These are phyloP conservation scores for Tephrocybe rancida DNA, from an alignment of 768 basidiomycete genomes.

Conservation along the genomic window DNA sequence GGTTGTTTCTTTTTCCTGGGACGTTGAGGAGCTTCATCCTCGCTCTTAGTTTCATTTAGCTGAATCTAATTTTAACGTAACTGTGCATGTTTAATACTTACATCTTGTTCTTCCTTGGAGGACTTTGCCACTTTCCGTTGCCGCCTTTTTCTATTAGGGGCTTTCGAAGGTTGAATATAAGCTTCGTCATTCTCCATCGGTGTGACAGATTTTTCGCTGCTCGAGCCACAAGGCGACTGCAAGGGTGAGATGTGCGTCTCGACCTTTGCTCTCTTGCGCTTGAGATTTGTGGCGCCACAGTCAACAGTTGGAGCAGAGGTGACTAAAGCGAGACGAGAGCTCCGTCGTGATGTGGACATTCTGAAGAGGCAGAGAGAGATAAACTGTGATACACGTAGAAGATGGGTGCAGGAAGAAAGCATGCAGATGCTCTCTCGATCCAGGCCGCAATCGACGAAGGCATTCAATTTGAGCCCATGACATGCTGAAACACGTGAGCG, in stretches of 20 bases:
- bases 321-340: constrained; percentile 10
- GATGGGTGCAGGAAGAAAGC: constrained; percentile 2
- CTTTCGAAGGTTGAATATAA: no score
- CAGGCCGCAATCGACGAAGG: background rate
- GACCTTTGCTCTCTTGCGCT: background rate
- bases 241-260: background rate
- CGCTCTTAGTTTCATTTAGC: background rate
- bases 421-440: background rate
- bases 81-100: no score
- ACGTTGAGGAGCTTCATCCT: constrained; percentile 14
- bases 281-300: constrained; percentile 1
- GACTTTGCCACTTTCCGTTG: no score
- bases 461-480: no score
- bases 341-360: constrained; percentile 7
- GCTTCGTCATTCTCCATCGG: background rate
- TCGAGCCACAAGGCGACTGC: background rate
- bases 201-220: background rate
- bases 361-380: background rate
- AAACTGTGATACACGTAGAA: background rate
- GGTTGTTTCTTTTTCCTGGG: constrained; percentile 26
- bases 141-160: no score
- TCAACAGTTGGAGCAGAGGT: background rate
- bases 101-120: no score
- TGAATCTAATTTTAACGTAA: no score
- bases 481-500: background rate